Conservation (phyloP, 1,284 basidiomycete species). For the Leucoagaricus sp. region DNA sequence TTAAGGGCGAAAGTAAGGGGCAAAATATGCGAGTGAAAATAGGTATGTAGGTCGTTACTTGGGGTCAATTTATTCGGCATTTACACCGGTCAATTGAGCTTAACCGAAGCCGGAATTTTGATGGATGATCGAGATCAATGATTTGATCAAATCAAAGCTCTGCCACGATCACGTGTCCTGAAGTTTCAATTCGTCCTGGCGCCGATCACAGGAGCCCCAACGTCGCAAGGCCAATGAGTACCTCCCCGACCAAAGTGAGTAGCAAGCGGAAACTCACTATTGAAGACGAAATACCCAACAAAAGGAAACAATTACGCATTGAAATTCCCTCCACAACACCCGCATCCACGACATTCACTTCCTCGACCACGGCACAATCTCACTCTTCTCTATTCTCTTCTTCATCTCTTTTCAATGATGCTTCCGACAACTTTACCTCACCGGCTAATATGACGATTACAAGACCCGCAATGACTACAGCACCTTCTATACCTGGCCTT, state of each 20-base stretch:
- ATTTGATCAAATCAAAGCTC: not conserved
- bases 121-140: not conserved
- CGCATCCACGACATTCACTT: slow-evolving; percentile 14
- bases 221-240: slow-evolving; percentile 1
- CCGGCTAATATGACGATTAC: not conserved
- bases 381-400: slow-evolving; percentile 31
- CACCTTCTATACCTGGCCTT: slow-evolving; percentile 63
- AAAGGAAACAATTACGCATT: slow-evolving; percentile 20
- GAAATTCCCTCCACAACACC: slow-evolving; percentile 20
- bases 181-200: not conserved
- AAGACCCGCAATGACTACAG: slow-evolving; percentile 28
- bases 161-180: not conserved
- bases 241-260: not conserved
- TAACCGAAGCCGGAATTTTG: not conserved
- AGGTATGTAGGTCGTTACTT: not conserved
- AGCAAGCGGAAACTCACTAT: slow-evolving; percentile 9
- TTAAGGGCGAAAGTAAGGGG: not conserved
- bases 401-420: slow-evolving; percentile 29
- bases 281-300: slow-evolving; percentile 5
- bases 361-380: slow-evolving; percentile 11
- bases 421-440: slow-evolving; percentile 11
- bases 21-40: not conserved
- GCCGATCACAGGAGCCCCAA: not conserved
- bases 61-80: not conserved
- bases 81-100: not conserved